phyloP scores from a whole-genome alignment of 768 basidiomycete genomes.

The Mycena maculata region DNA sequence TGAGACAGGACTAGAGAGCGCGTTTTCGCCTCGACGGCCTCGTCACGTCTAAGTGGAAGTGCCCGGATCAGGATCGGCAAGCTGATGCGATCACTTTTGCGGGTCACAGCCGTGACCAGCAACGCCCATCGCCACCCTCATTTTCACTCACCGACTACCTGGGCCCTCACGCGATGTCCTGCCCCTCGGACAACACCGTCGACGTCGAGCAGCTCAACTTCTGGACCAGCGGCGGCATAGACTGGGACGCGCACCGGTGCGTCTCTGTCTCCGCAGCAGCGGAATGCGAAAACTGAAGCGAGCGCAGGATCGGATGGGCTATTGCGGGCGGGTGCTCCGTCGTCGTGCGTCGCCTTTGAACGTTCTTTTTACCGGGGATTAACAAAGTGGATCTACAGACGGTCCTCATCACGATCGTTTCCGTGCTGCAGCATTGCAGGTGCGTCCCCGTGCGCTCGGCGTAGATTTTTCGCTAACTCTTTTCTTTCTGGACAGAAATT shows the following conservation, averaged over 20 bases:
- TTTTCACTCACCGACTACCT: no score
- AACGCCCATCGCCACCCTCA: no score
- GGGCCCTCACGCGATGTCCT: slow-evolving; percentile 43
- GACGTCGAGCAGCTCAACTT: slow-evolving; percentile 70
- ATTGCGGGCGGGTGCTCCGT: slow-evolving; percentile 72
- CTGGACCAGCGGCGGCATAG: slow-evolving; percentile 61
- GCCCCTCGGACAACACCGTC: slow-evolving; percentile 62
- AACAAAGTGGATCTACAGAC: slow-evolving; percentile 5
- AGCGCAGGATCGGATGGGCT: slow-evolving; percentile 79
- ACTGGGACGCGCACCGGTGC: slow-evolving; percentile 59
- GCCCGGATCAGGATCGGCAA: no score
- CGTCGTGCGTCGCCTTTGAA: slow-evolving; percentile 50
- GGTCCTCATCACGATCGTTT: slow-evolving; percentile 24
- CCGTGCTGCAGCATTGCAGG: slow-evolving; percentile 20
- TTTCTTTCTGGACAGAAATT: slow-evolving; percentile 60
- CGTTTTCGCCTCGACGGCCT: no score
- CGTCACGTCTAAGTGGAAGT: no score
- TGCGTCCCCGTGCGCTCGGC: slow-evolving; percentile 4
- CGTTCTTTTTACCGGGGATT: background rate
- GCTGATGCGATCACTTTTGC: no score
- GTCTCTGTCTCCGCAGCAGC: background rate
- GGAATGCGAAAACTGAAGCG: background rate
- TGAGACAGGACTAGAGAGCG: no score
- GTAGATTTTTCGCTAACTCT: background rate
- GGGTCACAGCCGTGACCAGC: no score